These are phyloP conservation scores for Rhododendron molle DNA, from an alignment of 148 eudicot species.

Conservation along the genomic window DNA sequence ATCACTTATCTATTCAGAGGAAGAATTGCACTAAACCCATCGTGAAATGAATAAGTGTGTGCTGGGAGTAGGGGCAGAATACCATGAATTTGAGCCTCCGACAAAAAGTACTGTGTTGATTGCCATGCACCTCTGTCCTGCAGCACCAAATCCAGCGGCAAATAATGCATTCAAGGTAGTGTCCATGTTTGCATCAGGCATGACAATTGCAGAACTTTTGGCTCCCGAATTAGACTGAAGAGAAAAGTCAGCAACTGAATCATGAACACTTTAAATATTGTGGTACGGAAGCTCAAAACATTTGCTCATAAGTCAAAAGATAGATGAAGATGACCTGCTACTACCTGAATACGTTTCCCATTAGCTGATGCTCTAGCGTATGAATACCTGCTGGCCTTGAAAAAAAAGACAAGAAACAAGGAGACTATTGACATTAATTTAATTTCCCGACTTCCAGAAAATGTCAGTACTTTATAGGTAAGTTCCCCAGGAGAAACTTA, in stretches of 20 bases:
- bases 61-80: conserved; percentile 9
- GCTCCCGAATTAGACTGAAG: conserved; percentile 82
- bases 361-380: conserved; percentile 84
- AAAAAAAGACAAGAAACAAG: conserved; percentile 3
- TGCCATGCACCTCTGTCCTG: conserved; percentile 91
- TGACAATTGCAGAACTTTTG: conserved; percentile 75
- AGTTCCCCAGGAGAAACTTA: not conserved
- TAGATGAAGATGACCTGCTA: not conserved
- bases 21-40: not conserved
- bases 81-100: conserved; percentile 73
- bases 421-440: not conserved
- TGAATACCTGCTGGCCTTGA: conserved; percentile 90
- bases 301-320: conserved; percentile 4
- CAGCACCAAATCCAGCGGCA: conserved; percentile 94
- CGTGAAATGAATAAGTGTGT: not conserved
- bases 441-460: not conserved
- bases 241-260: conserved; percentile 3
- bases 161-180: conserved; percentile 66
- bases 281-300: not conserved
- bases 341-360: conserved; percentile 98
- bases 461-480: not conserved
- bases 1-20: not conserved
- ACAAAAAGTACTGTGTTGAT: conserved; percentile 80
- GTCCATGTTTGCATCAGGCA: conserved; percentile 83
- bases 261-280: conserved; percentile 1